Evolutionary conservation across 176 grass and related monocot genomes (phyloP).

Genomic region (Paspalum notatum): DNA sequence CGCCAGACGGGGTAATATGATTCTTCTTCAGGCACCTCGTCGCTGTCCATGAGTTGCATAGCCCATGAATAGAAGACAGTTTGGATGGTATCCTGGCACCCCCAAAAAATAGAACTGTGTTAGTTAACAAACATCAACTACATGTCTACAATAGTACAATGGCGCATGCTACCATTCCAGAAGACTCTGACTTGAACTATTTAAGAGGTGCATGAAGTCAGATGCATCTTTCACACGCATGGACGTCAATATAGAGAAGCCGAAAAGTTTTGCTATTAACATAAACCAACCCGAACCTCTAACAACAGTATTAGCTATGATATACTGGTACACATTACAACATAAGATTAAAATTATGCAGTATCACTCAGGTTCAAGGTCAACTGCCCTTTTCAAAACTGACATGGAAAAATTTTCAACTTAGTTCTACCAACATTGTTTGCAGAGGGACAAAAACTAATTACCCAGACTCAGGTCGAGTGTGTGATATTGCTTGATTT

Average conservation of each 20-base stretch:
- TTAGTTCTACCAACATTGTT: slow-evolving; percentile 11
- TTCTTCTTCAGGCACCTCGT: slow-evolving; percentile 79
- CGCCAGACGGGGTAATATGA: slow-evolving; percentile 83
- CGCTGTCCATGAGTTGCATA: slow-evolving; percentile 82
- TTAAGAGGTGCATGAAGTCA: not conserved
- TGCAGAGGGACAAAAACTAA: not conserved
- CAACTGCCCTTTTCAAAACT: not conserved
- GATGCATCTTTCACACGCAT: no score
- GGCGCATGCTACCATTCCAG: not conserved
- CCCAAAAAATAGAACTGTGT: slow-evolving; percentile 18
- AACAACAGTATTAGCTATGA: not conserved
- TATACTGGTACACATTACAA: not conserved
- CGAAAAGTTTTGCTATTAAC: not conserved
- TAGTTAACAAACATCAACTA: not conserved
- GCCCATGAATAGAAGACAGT: slow-evolving; percentile 80
- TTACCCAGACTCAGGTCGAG: not conserved
- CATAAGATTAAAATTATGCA: not conserved
- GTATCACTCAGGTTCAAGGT: slow-evolving; percentile 6
- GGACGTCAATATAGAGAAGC: not conserved
- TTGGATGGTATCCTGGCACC: slow-evolving; percentile 76
- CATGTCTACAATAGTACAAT: not conserved
- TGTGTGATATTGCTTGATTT: not conserved
- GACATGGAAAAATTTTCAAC: slow-evolving; percentile 27
- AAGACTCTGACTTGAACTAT: not conserved
- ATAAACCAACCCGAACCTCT: not conserved